A percentile compares a stretch with the other conserved stretches of the same genome.
phyloP scores from a whole-genome alignment of 768 basidiomycete genomes.

The Strobilomyces confusus region DNA sequence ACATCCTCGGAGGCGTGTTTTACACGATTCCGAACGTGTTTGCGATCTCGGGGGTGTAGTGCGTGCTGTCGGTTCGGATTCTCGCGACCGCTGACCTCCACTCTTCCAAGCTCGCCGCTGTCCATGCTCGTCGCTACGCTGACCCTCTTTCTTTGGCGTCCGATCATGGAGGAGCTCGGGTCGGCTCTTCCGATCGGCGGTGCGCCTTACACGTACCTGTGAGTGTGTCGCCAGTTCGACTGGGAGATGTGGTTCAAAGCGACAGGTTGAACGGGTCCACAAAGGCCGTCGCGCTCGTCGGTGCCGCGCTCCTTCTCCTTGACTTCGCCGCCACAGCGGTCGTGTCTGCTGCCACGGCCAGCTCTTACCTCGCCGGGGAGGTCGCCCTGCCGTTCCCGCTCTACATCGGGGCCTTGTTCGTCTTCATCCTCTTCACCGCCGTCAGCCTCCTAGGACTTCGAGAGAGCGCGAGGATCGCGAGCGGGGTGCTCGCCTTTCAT shows the following conservation, averaged over 20 bases:
- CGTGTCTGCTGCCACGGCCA: conserved; percentile 71
- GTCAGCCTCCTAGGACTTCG: conserved; percentile 56
- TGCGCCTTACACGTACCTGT: conserved; percentile 70
- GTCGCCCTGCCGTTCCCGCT: conserved; percentile 53
- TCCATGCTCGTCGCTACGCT: conserved; percentile 60
- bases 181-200: conserved; percentile 67
- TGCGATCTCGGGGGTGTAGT: conserved; percentile 61
- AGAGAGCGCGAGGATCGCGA: conserved; percentile 60
- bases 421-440: conserved; percentile 50
- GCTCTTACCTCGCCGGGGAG: conserved; percentile 64
- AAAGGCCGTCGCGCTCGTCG: conserved; percentile 60
- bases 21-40: conserved; percentile 67
- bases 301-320: conserved; percentile 62
- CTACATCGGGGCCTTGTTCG: conserved; percentile 45
- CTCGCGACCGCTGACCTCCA: neutral
- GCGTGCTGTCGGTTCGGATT: conserved; percentile 21
- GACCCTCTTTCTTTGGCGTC: conserved; percentile 66
- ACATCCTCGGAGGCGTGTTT: conserved; percentile 63
- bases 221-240: conserved; percentile 13
- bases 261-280: conserved; percentile 59
- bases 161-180: conserved; percentile 69
- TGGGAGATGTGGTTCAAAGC: neutral
- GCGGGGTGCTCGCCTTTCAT: conserved; percentile 55
- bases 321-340: conserved; percentile 68
- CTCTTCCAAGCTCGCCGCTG: conserved; percentile 54